A percentile compares a stretch with the other conserved stretches of the same genome.
These are phyloP conservation scores for Kwoniella shivajii DNA, from an alignment of 1,284 basidiomycete species.

Conservation along the genomic window DNA sequence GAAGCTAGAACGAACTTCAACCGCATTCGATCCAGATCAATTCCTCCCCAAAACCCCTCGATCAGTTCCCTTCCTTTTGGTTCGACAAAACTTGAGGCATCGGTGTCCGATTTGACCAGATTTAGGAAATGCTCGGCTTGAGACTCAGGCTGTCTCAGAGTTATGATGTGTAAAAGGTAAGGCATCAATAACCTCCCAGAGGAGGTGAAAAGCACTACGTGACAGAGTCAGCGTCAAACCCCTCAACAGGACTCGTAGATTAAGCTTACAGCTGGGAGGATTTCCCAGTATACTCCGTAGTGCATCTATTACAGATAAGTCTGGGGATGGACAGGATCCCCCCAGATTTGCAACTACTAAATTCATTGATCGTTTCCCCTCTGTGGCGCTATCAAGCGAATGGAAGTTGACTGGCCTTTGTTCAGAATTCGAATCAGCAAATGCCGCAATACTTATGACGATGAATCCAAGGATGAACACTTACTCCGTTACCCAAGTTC, in stretches of 20 bases:
- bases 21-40: conserved; percentile 13
- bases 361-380: conserved; percentile 33
- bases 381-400: conserved; percentile 39
- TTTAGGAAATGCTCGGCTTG: conserved; percentile 1
- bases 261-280: conserved; percentile 29
- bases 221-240: not conserved
- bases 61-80: not conserved
- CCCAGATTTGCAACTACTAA: conserved; percentile 37
- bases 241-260: not conserved
- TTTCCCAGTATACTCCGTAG: conserved; percentile 20
- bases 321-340: conserved; percentile 2
- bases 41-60: conserved; percentile 8
- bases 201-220: conserved; percentile 24
- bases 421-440: conserved; percentile 1
- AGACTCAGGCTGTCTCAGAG: not conserved
- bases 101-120: not conserved
- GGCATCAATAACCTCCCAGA: conserved; percentile 28
- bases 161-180: conserved; percentile 22
- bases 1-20: conserved; percentile 14
- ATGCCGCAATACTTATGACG: not conserved
- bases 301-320: conserved; percentile 10
- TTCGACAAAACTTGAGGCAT: not conserved
- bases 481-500: conserved; percentile 41
- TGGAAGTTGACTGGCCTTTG: conserved; percentile 37
- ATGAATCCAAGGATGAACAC: conserved; percentile 3